Conservation (phyloP, 2,329 filamentous ascomycete species). For the Rutstroemia sp. region DNA sequence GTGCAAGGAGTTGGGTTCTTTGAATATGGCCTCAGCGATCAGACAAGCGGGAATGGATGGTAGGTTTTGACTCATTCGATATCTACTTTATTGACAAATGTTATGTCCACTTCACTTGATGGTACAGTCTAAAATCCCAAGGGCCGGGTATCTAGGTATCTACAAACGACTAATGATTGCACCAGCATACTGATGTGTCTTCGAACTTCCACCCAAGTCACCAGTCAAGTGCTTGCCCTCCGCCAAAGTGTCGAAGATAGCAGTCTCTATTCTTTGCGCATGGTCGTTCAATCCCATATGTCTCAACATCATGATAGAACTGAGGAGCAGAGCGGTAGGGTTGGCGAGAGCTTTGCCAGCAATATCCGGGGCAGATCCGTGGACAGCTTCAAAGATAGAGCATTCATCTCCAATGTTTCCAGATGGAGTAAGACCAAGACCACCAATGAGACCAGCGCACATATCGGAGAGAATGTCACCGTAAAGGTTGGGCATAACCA, state of each 20-base stretch:
- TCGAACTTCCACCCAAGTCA: conserved; percentile 91
- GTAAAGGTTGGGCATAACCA: conserved; percentile 98
- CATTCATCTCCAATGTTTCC: conserved; percentile 99
- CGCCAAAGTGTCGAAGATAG: conserved; percentile 88
- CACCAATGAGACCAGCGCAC: conserved; percentile 97
- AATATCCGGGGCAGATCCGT: conserved; percentile 95
- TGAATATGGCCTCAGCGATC: no score
- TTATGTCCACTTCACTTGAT: conserved; percentile 9
- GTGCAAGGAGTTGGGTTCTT: no score
- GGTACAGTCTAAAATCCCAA: conserved; percentile 28
- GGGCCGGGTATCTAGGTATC: conserved; percentile 24
- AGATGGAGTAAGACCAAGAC: conserved; percentile 91
- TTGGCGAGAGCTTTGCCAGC: conserved; percentile 94
- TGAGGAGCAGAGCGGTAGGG: conserved; percentile 90
- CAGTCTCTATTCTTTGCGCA: conserved; percentile 82
- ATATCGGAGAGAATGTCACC: conserved; percentile 99
- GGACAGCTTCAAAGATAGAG: conserved; percentile 99
- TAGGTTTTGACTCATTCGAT: not conserved
- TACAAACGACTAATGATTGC: conserved; percentile 65
- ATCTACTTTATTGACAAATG: conserved; percentile 11
- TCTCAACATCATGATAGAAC: conserved; percentile 98
- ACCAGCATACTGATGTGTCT: conserved; percentile 87
- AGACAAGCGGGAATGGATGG: not conserved
- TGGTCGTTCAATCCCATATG: conserved; percentile 90
- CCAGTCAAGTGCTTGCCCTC: conserved; percentile 96